Evolutionary conservation across 768 basidiomycete genomes (phyloP), one percentile per base, ranked within the genome.

Genomic region (Cytidiella melzeri): DNA sequence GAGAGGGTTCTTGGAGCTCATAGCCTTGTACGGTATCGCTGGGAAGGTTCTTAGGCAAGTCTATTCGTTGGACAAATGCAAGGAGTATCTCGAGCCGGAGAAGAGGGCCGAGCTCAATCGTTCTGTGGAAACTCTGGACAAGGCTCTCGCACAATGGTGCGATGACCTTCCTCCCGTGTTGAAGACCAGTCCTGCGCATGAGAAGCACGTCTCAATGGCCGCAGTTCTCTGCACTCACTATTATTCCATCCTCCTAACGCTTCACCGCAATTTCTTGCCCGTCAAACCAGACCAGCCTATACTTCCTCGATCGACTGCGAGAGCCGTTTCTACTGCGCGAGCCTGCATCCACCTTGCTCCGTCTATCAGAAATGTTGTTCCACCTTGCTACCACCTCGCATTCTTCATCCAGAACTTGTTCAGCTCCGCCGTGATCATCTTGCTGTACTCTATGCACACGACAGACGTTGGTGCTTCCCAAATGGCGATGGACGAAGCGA

Each of bases 351-450:
- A 81, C 23, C 78, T 92, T 20, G 90, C 90, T 2, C 84, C 89
- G 34, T 87, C 87, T 3, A 86, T 92, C 72, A 87, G 80, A 62
- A 81, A 87, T 58, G 79, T 84, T 41, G 88, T 92, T 2, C 88
- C 90, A 7, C 76, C 86, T 11, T 92, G 91, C 12, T 89, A 91
- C 57, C 87, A 91, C 63, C 75, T 92, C 39, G 87, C 89, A 3
- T 89, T 91, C 67, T 91, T 87, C 74, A 88, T 92, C 37, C 91
- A 93, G 57, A 87, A 88, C 56, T 73, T 92, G 20, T 92, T 92
- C 72, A 91, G 88, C 60, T 92, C 86, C 30, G 86, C 87, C 2
- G 88, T 90, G 50, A 88, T 93, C 61, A 81, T 90, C 48, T 67
- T 92, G 46, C 71, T 93, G 5, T 91, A 84, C 62, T 85, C 90